A percentile compares a stretch with the other conserved stretches of the same genome.
phyloP scores from a whole-genome alignment of 2,329 filamentous ascomycete genomes.

The Venturia carpophila region DNA sequence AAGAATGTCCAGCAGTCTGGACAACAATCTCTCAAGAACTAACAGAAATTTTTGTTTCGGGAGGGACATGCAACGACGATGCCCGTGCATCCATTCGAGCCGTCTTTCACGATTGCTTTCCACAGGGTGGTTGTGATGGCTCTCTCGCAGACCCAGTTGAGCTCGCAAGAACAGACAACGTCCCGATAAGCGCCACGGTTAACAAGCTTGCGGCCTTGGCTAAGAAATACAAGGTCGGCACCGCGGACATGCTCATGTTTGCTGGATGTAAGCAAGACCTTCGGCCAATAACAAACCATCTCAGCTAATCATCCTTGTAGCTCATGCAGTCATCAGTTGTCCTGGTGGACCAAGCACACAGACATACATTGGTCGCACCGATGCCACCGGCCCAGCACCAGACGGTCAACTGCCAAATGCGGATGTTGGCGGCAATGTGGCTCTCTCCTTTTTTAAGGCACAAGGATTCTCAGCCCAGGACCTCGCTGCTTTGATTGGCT shows the following conservation, averaged over 20 bases:
- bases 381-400: constrained; percentile 17
- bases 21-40: constrained; percentile 26
- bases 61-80: constrained; percentile 27
- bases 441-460: constrained; percentile 41
- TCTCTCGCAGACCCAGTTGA: constrained; percentile 35
- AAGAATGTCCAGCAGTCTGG: constrained; percentile 28
- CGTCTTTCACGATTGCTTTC: constrained; percentile 29
- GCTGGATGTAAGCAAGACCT: constrained; percentile 27
- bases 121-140: constrained; percentile 34
- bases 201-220: constrained; percentile 33
- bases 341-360: constrained; percentile 46
- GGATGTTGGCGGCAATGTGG: constrained; percentile 33
- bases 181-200: constrained; percentile 40
- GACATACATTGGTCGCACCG: constrained; percentile 32
- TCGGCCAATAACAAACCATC: constrained; percentile 5
- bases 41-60: constrained; percentile 24
- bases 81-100: constrained; percentile 30
- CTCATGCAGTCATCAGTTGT: constrained; percentile 42
- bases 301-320: constrained; percentile 23
- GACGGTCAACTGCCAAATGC: constrained; percentile 28
- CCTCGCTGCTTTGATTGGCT: constrained; percentile 48
- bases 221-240: constrained; percentile 37
- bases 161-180: constrained; percentile 33
- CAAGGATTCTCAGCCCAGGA: constrained; percentile 46
- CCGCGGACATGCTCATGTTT: constrained; percentile 49